Conservation (phyloP, 202 grass and related monocot species). For the Thinopyrum obtusiflorum region DNA sequence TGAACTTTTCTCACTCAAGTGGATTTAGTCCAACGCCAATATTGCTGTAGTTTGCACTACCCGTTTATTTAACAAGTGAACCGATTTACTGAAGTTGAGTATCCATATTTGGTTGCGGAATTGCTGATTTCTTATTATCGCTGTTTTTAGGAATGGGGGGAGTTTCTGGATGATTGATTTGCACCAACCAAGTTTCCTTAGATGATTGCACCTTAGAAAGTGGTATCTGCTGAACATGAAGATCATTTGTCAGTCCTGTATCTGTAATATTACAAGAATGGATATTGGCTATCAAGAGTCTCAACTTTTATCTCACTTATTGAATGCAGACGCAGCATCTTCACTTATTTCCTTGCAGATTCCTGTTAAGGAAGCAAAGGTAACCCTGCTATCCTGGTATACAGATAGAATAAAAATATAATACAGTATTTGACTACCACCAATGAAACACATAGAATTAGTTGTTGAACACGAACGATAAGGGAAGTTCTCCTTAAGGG, state of each 20-base stretch:
- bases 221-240: background rate
- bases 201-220: too few relatives aligned
- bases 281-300: background rate
- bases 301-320: background rate
- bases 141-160: too few relatives aligned
- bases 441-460: background rate
- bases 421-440: background rate
- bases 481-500: background rate
- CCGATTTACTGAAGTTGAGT: too few relatives aligned
- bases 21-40: too few relatives aligned
- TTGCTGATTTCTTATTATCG: too few relatives aligned
- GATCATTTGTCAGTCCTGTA: background rate
- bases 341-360: background rate
- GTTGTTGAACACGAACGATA: background rate
- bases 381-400: background rate
- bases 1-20: too few relatives aligned
- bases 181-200: too few relatives aligned
- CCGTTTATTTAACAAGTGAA: too few relatives aligned
- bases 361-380: background rate
- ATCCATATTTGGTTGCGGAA: too few relatives aligned
- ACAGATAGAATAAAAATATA: background rate
- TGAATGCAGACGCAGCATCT: background rate
- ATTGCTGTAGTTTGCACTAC: too few relatives aligned
- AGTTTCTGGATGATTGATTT: too few relatives aligned
- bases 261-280: background rate